Evolutionary conservation across 352 stramenopile genomes (phyloP).

Genomic region (Globisporangium alternatum): DNA sequence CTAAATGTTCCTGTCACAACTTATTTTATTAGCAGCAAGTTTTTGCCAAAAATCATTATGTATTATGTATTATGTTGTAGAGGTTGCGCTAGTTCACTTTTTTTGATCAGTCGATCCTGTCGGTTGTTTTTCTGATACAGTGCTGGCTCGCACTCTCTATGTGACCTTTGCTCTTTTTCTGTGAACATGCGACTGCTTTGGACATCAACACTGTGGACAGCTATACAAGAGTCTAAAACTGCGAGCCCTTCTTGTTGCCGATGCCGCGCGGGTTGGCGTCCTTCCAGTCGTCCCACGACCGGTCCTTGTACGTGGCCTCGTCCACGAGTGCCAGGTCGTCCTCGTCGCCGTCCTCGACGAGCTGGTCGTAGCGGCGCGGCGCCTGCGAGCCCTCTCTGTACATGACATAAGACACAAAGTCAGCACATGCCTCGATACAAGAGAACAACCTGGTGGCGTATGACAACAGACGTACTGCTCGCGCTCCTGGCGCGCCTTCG

Average conservation of each 20-base stretch:
- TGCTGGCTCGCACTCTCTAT: too few relatives aligned
- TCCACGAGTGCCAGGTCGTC: slow-evolving; percentile 92
- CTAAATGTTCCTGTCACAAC: too few relatives aligned
- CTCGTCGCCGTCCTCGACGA: slow-evolving; percentile 94
- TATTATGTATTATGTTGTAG: too few relatives aligned
- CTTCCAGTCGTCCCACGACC: slow-evolving; percentile 97
- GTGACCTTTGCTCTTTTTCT: too few relatives aligned
- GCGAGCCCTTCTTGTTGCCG: slow-evolving; percentile 95
- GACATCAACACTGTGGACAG: background rate
- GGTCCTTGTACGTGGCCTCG: slow-evolving; percentile 90
- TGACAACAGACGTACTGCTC: slow-evolving; percentile 44
- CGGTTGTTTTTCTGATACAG: too few relatives aligned
- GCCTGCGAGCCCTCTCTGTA: slow-evolving; percentile 51
- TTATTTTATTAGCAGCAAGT: too few relatives aligned
- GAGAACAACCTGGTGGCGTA: background rate
- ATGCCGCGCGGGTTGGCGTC: slow-evolving; percentile 94
- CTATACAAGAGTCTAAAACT: slow-evolving; percentile 90
- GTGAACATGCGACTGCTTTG: background rate
- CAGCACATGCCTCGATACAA: background rate
- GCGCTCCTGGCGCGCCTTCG: slow-evolving; percentile 83
- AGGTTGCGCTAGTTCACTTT: too few relatives aligned
- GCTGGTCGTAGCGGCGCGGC: slow-evolving; percentile 90
- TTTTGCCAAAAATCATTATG: too few relatives aligned
- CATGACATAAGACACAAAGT: slow-evolving; percentile 10
- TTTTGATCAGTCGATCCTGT: too few relatives aligned